Conservation (phyloP, 2,329 filamentous ascomycete species). For the Epichloe scottii region DNA sequence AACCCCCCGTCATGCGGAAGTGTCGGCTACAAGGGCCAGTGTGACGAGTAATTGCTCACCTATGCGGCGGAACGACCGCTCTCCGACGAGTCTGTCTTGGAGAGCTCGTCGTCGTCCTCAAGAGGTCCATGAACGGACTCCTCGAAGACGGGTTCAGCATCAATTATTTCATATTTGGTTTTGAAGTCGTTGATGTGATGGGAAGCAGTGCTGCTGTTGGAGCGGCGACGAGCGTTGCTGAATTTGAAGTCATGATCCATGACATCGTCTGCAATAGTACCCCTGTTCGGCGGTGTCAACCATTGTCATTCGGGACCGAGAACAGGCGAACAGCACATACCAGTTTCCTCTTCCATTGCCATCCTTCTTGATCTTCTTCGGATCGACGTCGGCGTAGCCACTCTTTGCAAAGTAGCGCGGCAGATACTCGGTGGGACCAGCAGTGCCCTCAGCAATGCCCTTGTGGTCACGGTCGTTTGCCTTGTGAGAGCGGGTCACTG, state of each 20-base stretch:
- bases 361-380: slow-evolving; percentile 94
- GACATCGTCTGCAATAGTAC: slow-evolving; percentile 68
- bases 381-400: slow-evolving; percentile 68
- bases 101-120: slow-evolving; percentile 45
- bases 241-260: slow-evolving; percentile 76
- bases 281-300: slow-evolving; percentile 44
- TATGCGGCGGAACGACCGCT: slow-evolving; percentile 40
- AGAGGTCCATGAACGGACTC: slow-evolving; percentile 64
- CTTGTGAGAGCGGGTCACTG: slow-evolving; percentile 98
- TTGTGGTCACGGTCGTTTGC: slow-evolving; percentile 85
- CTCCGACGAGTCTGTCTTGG: slow-evolving; percentile 47
- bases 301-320: not conserved
- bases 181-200: slow-evolving; percentile 67
- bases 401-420: slow-evolving; percentile 90
- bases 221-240: slow-evolving; percentile 76
- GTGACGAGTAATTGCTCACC: slow-evolving; percentile 15
- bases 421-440: slow-evolving; percentile 55
- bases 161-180: slow-evolving; percentile 91
- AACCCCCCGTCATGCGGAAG: slow-evolving; percentile 1
- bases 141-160: slow-evolving; percentile 84
- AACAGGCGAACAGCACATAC: slow-evolving; percentile 40
- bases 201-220: slow-evolving; percentile 72
- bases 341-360: slow-evolving; percentile 89
- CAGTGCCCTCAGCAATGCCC: slow-evolving; percentile 62
- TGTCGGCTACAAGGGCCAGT: slow-evolving; percentile 12